These are phyloP conservation scores for Yamadazyma olivae DNA, from an alignment of 805 yeast genomes.

Conservation along the genomic window DNA sequence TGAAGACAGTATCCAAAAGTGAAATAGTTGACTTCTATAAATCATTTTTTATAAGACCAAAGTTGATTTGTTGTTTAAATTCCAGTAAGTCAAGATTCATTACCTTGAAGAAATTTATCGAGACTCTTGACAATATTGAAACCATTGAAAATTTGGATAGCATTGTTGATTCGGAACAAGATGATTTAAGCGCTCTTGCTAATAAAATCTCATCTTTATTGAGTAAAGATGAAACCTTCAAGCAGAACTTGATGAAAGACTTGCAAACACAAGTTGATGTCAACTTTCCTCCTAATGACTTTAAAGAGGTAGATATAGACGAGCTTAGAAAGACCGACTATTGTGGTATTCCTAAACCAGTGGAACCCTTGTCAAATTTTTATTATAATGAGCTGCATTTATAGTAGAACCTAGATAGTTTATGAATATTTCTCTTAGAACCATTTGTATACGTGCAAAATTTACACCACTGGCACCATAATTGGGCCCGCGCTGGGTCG, in stretches of 20 bases:
- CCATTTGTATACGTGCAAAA: background rate
- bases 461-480: no score
- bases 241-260: constrained; percentile 1
- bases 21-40: constrained; percentile 59
- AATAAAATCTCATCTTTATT: background rate
- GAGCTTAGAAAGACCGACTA: constrained; percentile 7
- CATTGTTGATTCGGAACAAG: constrained; percentile 2
- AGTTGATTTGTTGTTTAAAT: constrained; percentile 48
- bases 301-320: constrained; percentile 2
- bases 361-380: constrained; percentile 13
- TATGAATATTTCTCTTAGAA: no score
- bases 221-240: background rate
- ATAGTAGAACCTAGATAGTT: constrained; percentile 3
- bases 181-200: constrained; percentile 1
- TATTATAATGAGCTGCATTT: constrained; percentile 12
- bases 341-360: constrained; percentile 10
- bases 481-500: no score
- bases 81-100: constrained; percentile 10
- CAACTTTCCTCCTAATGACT: constrained; percentile 8
- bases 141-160: background rate
- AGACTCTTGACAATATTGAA: background rate
- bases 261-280: constrained; percentile 1
- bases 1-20: constrained; percentile 50
- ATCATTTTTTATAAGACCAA: constrained; percentile 30
- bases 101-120: constrained; percentile 6